phyloP scores from a whole-genome alignment of 1,139 yeast species.

The Keqinozyma sinolaborantium region DNA sequence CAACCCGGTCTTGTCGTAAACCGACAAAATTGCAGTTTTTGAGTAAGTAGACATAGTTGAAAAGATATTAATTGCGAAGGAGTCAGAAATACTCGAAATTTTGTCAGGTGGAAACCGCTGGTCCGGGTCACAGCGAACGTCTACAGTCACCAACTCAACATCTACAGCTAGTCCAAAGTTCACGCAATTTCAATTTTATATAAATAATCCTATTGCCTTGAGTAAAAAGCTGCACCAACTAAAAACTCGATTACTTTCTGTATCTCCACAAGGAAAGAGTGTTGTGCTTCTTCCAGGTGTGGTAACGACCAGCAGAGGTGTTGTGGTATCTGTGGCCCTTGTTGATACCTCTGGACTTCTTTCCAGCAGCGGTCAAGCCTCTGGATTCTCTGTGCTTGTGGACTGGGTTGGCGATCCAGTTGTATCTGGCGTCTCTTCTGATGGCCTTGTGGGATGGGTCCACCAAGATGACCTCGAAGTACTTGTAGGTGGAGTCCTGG shows the following conservation, averaged over 20 bases:
- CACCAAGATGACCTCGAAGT: conserved; percentile 94
- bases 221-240: too few relatives aligned
- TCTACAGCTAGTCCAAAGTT: too few relatives aligned
- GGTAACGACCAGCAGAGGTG: conserved; percentile 97
- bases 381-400: conserved; percentile 99
- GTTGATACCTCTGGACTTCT: conserved; percentile 99
- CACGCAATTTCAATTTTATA: neutral
- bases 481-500: conserved; percentile 99
- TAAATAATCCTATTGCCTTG: neutral
- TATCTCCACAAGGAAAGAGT: conserved; percentile 99
- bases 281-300: conserved; percentile 99
- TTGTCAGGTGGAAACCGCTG: too few relatives aligned
- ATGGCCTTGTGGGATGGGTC: conserved; percentile 99
- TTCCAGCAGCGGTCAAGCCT: conserved; percentile 98
- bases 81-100: neutral
- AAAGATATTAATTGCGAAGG: neutral
- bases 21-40: conserved; percentile 93
- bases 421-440: conserved; percentile 98
- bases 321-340: conserved; percentile 99
- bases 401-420: conserved; percentile 99
- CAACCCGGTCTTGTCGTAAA: conserved; percentile 94
- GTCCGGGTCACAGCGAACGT: too few relatives aligned
- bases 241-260: conserved; percentile 64
- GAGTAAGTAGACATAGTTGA: conserved; percentile 36
- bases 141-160: too few relatives aligned